Evolutionary conservation across 345 rosid genomes (phyloP), one percentile per base, ranked within the genome.

Genomic region (Fremontodendron californicum): DNA sequence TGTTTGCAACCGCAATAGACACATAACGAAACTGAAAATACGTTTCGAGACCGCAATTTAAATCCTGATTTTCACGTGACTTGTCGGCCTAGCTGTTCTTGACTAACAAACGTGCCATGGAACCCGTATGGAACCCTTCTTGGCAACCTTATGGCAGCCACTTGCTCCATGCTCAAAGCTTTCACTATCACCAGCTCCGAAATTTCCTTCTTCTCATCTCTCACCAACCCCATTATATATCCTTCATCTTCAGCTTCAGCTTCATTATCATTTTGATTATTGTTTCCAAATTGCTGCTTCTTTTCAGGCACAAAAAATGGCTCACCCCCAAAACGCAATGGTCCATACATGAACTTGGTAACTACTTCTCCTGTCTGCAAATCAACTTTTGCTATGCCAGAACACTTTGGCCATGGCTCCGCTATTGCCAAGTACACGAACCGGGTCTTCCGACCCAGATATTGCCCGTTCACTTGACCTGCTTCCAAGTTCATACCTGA

Each of bases 401-500:
- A 43, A 55, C 89, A 85, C 81, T 75, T 93, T 0, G 98, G 97
- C 94, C 95, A 91, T 1, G 97, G 97, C 25, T 93, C 95, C 0
- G 93, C 92, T 69, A 93, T 84, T 8, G 94, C 94, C 77, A 92
- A 10, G 83, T 93, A 92, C 4, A 78, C 87, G n/a, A 83, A 89
- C 77, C 89, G 87, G 61, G 88, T 82, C 68, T 85, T 84, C 29
- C 73, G 78, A 6, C 97, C 97, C 65, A 87, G 16, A 0, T 78
- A 57, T 0, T 37, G 61, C 63, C 60, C 66, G 86, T 89, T 88
- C 51, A 93, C 87, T 19, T 83, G 85, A 42, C 97, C 94, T 9
- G 84, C 92, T 78, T 93, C 94, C 77, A 93, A 72, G 76, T 92
- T 92, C 67, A 75, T 75, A 5, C 87, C 92, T 58, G 85, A 61